These are phyloP conservation scores for Paraphoma chrysanthemicola DNA, from an alignment of 2,329 filamentous ascomycete species.

Conservation along the genomic window DNA sequence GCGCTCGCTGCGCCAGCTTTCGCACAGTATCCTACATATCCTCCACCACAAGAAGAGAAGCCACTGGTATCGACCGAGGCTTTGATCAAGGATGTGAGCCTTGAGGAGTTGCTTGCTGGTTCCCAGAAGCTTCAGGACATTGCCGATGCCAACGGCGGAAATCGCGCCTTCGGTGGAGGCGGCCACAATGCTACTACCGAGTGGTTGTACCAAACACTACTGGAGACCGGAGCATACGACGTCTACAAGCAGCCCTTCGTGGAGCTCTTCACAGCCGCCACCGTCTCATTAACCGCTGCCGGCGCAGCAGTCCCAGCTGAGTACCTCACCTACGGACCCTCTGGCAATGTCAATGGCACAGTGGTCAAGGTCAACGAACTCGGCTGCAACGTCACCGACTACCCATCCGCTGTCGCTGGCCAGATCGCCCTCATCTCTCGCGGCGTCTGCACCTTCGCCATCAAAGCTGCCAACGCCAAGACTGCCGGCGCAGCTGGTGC, in stretches of 20 bases:
- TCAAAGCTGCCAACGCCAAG: conserved; percentile 71
- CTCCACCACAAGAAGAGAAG: conserved; percentile 7
- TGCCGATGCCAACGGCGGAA: conserved; percentile 41
- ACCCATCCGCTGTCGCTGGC: conserved; percentile 62
- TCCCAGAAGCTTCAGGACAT: conserved; percentile 43
- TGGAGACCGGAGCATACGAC: conserved; percentile 41
- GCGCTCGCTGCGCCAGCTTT: conserved; percentile 28
- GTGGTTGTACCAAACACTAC: conserved; percentile 40
- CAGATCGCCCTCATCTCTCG: conserved; percentile 73
- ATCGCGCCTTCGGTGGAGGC: conserved; percentile 44
- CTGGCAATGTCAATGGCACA: conserved; percentile 65
- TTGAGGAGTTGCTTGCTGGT: conserved; percentile 40
- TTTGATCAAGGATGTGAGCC: conserved; percentile 37
- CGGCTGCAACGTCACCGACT: conserved; percentile 70
- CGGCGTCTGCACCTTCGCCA: conserved; percentile 71
- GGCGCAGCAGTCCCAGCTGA: conserved; percentile 31
- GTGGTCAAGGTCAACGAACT: conserved; percentile 67
- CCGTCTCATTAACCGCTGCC: conserved; percentile 29
- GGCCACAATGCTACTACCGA: conserved; percentile 45
- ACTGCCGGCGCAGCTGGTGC: conserved; percentile 72
- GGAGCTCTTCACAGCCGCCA: conserved; percentile 43
- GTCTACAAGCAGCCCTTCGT: conserved; percentile 44
- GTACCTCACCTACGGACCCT: conserved; percentile 64
- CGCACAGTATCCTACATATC: conserved; percentile 16
- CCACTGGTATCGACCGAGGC: conserved; percentile 25